Evolutionary conservation across 148 eudicot species (phyloP).

Genomic region (Vaccinium darrowii): DNA sequence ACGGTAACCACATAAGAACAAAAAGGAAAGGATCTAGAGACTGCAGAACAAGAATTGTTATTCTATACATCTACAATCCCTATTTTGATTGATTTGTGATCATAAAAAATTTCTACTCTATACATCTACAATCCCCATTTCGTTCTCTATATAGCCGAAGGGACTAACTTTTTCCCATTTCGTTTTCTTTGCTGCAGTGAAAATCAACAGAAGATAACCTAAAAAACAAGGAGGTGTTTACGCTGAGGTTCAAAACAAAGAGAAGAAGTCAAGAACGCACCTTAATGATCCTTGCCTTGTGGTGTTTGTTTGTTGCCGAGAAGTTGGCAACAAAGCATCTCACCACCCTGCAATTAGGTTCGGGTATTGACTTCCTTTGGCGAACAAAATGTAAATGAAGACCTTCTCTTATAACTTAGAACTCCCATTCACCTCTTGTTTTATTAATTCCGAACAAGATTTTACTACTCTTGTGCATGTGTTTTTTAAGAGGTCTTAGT

Average conservation of each 20-base stretch:
- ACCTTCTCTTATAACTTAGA: constrained; percentile 9
- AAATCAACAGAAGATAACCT: not conserved
- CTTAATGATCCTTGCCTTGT: constrained; percentile 53
- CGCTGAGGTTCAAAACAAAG: constrained; percentile 18
- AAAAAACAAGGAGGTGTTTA: constrained; percentile 21
- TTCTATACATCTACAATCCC: no score
- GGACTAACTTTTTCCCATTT: not conserved
- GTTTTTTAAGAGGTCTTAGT: constrained; percentile 13
- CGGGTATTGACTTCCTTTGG: constrained; percentile 85
- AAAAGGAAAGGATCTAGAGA: not conserved
- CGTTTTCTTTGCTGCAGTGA: constrained; percentile 12
- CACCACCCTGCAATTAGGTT: constrained; percentile 58
- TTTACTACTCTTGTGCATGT: constrained; percentile 2
- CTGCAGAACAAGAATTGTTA: not conserved
- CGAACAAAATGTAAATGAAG: constrained; percentile 19
- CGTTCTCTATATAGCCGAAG: not conserved
- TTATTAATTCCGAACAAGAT: not conserved
- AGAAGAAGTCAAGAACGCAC: constrained; percentile 99
- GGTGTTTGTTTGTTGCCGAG: constrained; percentile 23
- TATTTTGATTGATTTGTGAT: no score
- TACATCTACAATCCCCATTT: not conserved
- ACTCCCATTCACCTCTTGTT: constrained; percentile 15
- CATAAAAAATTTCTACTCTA: no score
- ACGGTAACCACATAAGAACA: not conserved
- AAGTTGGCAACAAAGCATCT: constrained; percentile 20